Evolutionary conservation across 2,329 filamentous ascomycete species (phyloP).

Genomic region (Xylariaceae sp.): DNA sequence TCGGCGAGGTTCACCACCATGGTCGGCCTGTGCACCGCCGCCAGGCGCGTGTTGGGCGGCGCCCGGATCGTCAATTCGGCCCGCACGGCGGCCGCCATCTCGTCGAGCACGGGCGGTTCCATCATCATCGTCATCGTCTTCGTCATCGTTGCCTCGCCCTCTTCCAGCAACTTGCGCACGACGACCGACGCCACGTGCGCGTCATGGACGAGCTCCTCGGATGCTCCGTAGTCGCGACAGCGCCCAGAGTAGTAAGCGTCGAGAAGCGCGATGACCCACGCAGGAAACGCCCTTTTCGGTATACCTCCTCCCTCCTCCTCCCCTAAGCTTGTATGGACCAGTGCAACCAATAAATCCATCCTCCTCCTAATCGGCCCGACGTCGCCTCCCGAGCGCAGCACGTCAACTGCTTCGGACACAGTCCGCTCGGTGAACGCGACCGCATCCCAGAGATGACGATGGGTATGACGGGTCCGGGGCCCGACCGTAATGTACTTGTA

Average conservation of each 20-base stretch:
- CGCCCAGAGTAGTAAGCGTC: neutral
- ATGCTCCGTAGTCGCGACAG: too few species aligned
- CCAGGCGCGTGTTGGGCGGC: conserved; percentile 20
- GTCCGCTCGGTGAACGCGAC: conserved; percentile 13
- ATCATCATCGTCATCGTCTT: conserved; percentile 15
- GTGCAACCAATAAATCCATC: conserved; percentile 4
- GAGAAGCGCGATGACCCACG: conserved; percentile 3
- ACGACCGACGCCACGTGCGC: too few species aligned
- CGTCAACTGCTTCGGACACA: conserved; percentile 8
- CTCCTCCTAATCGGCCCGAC: conserved; percentile 4
- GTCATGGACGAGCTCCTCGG: too few species aligned
- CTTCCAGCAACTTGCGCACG: conserved; percentile 4
- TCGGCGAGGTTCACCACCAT: conserved; percentile 26
- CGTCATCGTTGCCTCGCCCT: conserved; percentile 8
- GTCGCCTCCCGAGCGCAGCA: conserved; percentile 4
- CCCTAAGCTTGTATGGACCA: conserved; percentile 7
- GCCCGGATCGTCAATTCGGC: conserved; percentile 23
- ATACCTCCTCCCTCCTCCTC: conserved; percentile 2
- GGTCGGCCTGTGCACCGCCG: conserved; percentile 26
- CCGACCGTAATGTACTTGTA: too few species aligned
- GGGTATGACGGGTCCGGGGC: too few species aligned
- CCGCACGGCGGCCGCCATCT: conserved; percentile 22
- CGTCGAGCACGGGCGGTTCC: conserved; percentile 19
- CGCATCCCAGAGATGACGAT: conserved; percentile 5
- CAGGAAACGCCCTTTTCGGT: neutral